Evolutionary conservation across 495 filamentous ascomycete species (phyloP), one percentile per base, ranked within the genome.

Genomic region (Podospora conica): DNA sequence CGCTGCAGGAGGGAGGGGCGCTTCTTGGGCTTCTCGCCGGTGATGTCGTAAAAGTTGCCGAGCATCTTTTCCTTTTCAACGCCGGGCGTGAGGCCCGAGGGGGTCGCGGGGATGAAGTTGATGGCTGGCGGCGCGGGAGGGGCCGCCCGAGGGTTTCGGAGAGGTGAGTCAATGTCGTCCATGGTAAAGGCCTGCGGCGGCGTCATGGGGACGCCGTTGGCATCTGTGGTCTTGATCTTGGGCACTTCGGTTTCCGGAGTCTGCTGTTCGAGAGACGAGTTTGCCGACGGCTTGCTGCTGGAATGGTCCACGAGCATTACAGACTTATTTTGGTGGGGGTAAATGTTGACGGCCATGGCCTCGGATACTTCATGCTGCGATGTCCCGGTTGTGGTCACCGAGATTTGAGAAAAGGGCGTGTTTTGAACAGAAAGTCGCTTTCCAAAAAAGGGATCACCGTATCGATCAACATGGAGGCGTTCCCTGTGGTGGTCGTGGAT

Each of bases 311-410:
- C 87, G 63, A 96, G 77, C 56, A 95, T 77, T 11, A 92, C 80
- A 3, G 91, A 94, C 65, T 88, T 87, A 68, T 96, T 97, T 73
- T 92, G 91, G 74, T 97, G 93, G 3, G 91, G 87, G 72, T 89
- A 95, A 33, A 96, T 88, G 65, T 86, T 88, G 56, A 97, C 87
- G 20, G 90, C 90, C 66, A 87, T 88, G 12, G 92, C 93, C 77
- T 97, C 91, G 56, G 86, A 86, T 55, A 90, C 81, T 70, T 88
- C 87, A 10, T 82, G 80, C 58, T 80, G 79, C 0, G 82, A 79
- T 9, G 82, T 83, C 55, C 73, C 81, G 63, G 78, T 81, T 61
- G 83, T 85, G 62, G 82, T 83, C 53, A 87, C 82, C 0, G 86
- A 88, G 10, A 78, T 77, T 67, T 85, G 82, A 3, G 86, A 88